Evolutionary conservation across 345 rosid genomes (phyloP).

Genomic region (Eutrema yunnanense): DNA sequence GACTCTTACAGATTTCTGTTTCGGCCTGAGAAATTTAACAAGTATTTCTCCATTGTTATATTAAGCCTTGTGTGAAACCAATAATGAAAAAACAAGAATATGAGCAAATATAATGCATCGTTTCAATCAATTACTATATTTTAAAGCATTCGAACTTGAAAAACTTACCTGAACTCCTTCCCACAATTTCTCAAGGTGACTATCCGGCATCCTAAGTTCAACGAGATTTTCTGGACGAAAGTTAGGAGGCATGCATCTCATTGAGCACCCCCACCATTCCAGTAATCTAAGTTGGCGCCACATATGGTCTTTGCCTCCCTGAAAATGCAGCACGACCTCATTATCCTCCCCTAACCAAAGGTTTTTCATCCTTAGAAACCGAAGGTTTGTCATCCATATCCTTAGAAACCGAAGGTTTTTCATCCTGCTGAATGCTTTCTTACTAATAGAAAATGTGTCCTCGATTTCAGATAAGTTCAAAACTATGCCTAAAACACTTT

Average conservation of each 20-base stretch:
- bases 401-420: neutral
- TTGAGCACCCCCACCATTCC: neutral
- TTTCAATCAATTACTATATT: too few relatives aligned
- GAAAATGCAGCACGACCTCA: neutral
- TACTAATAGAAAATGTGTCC: neutral
- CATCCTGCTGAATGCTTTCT: neutral
- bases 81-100: neutral
- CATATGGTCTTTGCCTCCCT: neutral
- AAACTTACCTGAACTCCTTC: neutral
- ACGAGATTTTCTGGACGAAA: neutral
- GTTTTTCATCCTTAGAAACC: neutral
- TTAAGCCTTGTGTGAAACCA: neutral
- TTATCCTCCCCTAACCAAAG: neutral
- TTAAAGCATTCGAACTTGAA: too few relatives aligned
- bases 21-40: too few relatives aligned
- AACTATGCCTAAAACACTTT: neutral
- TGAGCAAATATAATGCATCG: neutral
- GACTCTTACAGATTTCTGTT: too few relatives aligned
- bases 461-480: neutral
- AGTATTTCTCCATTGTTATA: too few relatives aligned
- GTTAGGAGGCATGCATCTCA: neutral
- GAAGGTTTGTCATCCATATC: neutral
- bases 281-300: neutral
- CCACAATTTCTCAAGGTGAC: neutral
- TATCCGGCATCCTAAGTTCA: neutral